These are phyloP conservation scores for Hevea brasiliensis DNA, from an alignment of 345 rosid genomes.

Conservation along the genomic window DNA sequence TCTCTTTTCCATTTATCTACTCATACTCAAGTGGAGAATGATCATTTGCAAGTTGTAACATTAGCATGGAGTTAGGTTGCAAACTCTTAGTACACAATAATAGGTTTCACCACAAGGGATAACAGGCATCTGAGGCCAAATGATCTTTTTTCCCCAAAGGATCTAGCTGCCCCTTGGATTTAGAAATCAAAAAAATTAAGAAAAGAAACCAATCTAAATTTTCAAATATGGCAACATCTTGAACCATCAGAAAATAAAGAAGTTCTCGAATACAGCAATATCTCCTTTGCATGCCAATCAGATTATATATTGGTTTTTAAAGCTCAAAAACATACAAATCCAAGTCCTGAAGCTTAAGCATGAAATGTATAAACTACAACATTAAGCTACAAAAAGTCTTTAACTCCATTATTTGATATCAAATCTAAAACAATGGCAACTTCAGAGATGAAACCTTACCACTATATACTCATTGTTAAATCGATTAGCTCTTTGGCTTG, in stretches of 20 bases:
- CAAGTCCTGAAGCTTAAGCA: not conserved
- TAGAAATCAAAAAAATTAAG: too few species aligned
- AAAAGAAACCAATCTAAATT: too few species aligned
- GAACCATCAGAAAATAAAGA: not conserved
- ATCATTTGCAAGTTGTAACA: too few species aligned
- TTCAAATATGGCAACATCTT: too few species aligned
- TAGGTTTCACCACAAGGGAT: not conserved
- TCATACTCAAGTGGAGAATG: too few species aligned
- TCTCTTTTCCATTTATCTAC: too few species aligned
- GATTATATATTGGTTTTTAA: not conserved
- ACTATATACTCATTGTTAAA: conserved; percentile 87
- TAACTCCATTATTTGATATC: not conserved
- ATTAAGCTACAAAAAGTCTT: not conserved
- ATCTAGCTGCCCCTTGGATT: not conserved
- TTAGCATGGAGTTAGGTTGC: not conserved
- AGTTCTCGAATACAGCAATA: not conserved
- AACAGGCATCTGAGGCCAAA: not conserved
- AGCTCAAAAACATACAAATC: not conserved
- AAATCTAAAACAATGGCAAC: not conserved
- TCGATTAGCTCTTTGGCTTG: conserved; percentile 53
- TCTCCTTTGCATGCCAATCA: not conserved
- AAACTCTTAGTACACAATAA: not conserved
- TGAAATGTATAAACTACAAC: not conserved
- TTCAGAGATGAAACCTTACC: conserved; percentile 45
- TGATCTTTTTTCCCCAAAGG: not conserved